Evolutionary conservation across 192 early-diverging fungal species (phyloP).

Genomic region (Cetraspora pellucida): DNA sequence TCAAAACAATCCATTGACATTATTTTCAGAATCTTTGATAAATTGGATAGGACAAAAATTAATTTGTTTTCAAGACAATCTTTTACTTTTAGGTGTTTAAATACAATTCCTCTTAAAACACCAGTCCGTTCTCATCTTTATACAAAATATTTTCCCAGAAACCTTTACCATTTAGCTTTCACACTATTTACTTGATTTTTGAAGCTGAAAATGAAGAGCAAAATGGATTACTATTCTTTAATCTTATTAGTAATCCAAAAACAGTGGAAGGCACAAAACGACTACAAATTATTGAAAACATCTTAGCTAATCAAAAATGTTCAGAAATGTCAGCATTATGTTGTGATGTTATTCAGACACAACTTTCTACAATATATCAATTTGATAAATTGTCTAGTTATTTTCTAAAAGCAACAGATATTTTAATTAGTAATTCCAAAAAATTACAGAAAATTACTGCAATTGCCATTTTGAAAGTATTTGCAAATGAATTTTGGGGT

Average conservation of each 20-base stretch:
- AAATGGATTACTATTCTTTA: not conserved
- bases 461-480: slow-evolving; percentile 31
- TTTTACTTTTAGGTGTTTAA: slow-evolving; percentile 24
- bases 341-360: slow-evolving; percentile 31
- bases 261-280: not conserved
- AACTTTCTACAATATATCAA: not conserved
- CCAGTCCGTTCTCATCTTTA: not conserved
- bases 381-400: not conserved
- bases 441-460: slow-evolving; percentile 25
- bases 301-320: not conserved
- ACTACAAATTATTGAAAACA: slow-evolving; percentile 19
- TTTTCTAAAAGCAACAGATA: not conserved
- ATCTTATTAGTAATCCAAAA: not conserved
- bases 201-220: not conserved
- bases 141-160: not conserved
- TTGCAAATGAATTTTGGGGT: slow-evolving; percentile 19
- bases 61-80: slow-evolving; percentile 14
- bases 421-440: not conserved
- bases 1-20: slow-evolving; percentile 2
- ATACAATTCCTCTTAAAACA: slow-evolving; percentile 23
- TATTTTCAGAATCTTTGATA: slow-evolving; percentile 4
- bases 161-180: not conserved
- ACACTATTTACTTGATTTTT: slow-evolving; percentile 8
- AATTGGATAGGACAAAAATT: not conserved
- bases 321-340: slow-evolving; percentile 29